phyloP scores from a whole-genome alignment of 805 yeast genomes.

The Saccharomycopsis microspora region DNA sequence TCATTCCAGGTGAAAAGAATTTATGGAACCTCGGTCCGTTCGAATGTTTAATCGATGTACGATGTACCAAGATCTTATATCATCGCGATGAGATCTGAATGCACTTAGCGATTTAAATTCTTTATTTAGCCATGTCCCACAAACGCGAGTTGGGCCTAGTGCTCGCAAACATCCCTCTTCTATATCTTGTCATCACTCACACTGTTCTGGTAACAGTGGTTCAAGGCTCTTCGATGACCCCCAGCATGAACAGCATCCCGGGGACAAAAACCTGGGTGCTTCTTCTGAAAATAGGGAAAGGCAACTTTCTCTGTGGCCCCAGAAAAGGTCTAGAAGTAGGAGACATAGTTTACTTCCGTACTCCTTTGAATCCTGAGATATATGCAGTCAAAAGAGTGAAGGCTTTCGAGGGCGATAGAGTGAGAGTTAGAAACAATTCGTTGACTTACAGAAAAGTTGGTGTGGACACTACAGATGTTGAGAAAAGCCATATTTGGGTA shows the following conservation, averaged over 20 bases:
- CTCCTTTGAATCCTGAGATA: slow-evolving; percentile 71
- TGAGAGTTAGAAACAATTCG: slow-evolving; percentile 37
- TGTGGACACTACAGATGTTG: slow-evolving; percentile 28
- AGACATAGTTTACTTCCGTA: slow-evolving; percentile 66
- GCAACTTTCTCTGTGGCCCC: neutral
- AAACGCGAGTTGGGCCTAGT: too few species aligned
- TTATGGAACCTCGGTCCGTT: too few species aligned
- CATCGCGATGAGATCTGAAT: too few species aligned
- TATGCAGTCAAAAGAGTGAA: slow-evolving; percentile 72
- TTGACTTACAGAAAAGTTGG: neutral
- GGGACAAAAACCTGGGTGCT: slow-evolving; percentile 39
- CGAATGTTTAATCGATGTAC: too few species aligned
- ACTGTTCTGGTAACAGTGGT: slow-evolving; percentile 10
- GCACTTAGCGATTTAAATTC: too few species aligned
- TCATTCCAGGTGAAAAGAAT: too few species aligned
- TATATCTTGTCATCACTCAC: neutral
- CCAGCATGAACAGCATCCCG: slow-evolving; percentile 68
- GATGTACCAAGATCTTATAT: too few species aligned
- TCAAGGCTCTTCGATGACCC: slow-evolving; percentile 78
- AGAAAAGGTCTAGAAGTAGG: slow-evolving; percentile 35
- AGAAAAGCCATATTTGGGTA: slow-evolving; percentile 82
- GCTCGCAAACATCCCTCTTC: too few species aligned
- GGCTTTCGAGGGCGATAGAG: slow-evolving; percentile 62
- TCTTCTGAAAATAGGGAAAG: slow-evolving; percentile 37
- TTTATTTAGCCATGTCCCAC: too few species aligned